phyloP scores from a whole-genome alignment of 2,329 filamentous ascomycete genomes.

The Bipolaris bicolor region DNA sequence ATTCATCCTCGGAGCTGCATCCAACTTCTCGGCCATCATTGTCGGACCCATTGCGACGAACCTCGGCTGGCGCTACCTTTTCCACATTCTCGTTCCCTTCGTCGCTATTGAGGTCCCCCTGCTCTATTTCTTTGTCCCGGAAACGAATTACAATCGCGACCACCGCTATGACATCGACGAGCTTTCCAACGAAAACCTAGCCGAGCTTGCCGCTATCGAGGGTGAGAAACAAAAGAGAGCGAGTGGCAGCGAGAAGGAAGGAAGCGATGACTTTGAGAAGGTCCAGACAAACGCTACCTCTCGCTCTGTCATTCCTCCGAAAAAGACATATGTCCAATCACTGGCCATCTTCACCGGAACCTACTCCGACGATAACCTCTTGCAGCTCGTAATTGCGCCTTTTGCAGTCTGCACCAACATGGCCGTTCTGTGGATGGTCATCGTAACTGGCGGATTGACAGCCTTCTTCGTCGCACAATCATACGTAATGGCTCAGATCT shows the following conservation, averaged over 20 bases:
- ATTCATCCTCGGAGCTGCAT: constrained; percentile 45
- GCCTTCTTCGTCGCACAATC: constrained; percentile 54
- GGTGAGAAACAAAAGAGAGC: constrained; percentile 29
- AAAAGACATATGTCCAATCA: constrained; percentile 48
- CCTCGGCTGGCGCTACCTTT: constrained; percentile 50
- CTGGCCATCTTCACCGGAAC: constrained; percentile 50
- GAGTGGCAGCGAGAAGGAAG: constrained; percentile 10
- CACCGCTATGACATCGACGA: constrained; percentile 44
- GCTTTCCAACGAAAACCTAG: constrained; percentile 34
- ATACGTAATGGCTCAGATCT: constrained; percentile 56
- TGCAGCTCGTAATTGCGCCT: constrained; percentile 52
- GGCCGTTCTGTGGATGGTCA: constrained; percentile 58
- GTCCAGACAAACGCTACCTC: constrained; percentile 30
- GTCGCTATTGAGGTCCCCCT: constrained; percentile 53
- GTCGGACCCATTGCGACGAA: constrained; percentile 44
- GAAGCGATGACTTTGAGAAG: constrained; percentile 23
- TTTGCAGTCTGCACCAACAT: constrained; percentile 59
- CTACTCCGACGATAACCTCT: constrained; percentile 47
- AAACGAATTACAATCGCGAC: constrained; percentile 57
- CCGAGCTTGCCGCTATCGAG: constrained; percentile 29
- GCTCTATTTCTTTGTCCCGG: constrained; percentile 58
- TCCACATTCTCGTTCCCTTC: constrained; percentile 57
- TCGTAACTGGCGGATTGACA: constrained; percentile 53
- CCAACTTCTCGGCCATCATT: constrained; percentile 47
- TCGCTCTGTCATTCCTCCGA: constrained; percentile 25